Base-by-base conservation (phyloP, 495 filamentous ascomycete genomes). In the Bacidia gigantensis region DNA sequence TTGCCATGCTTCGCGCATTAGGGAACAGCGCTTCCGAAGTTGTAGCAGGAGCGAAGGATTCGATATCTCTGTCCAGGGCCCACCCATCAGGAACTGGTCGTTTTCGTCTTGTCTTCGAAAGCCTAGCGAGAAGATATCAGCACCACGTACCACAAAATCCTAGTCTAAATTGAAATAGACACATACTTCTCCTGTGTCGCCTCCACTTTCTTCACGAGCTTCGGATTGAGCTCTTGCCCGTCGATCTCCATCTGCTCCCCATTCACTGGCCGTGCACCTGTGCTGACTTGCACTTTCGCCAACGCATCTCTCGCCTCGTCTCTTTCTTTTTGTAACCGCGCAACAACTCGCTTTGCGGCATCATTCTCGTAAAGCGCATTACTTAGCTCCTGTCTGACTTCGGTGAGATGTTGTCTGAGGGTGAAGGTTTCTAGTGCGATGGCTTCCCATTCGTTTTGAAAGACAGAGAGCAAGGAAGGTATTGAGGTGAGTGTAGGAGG, bases 361-460 rank as follows among this genome's bases (percentile, higher is more conserved):
- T 98, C 92, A 60, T 96, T 82, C 66, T 96, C 89, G 66, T 98
- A 98, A 32, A 98, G 75, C 12, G 92, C 86, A 1, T 88, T 87
- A 44, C 86, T 84, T 26, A 98, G 79, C 69, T 98, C 93, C 67
- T 97, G 89, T 60, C 89, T 75, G 24, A 86, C 92, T 61, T 94
- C 87, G 41, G 82, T 74, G 55, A 98, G 69, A 55, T 95, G 88
- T 64, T 95, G 86, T 65, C 83, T 80, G 32, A 96, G 70, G 47
- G 86, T 87, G 64, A 86, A 95, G 47, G 87, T 81, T 66, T 98
- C 92, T 18, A 98, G 71, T 25, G 89, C 84, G 24, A 96, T 65
- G 10, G 92, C 84, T 66, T 98, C 92, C 92, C 92, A 98, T 74
- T 98, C 92, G 60, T 95, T 90, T 58, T 98, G 92, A 62, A 98